These are phyloP conservation scores for Cystobasidium onofrii DNA, from an alignment of 768 basidiomycete species.

Conservation along the genomic window DNA sequence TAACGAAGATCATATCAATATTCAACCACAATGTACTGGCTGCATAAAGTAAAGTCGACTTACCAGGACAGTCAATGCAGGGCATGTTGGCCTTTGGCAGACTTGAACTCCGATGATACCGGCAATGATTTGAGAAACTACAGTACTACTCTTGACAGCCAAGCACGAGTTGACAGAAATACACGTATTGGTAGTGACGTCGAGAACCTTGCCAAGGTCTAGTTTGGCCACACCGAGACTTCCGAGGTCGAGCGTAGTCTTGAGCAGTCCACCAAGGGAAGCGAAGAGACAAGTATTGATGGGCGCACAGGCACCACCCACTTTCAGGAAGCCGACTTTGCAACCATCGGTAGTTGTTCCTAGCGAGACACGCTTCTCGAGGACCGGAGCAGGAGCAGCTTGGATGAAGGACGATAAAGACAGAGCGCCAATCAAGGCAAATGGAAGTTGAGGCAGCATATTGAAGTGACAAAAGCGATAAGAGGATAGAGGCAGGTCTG, in stretches of 20 bases:
- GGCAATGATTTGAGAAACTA: background rate
- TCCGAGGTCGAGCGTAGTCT: background rate
- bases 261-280: background rate
- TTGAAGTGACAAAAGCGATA: no score
- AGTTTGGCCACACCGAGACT: background rate
- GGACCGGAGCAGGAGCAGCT: no score
- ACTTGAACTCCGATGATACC: background rate
- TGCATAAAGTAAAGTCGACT: background rate
- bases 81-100: conserved; percentile 8
- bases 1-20: background rate
- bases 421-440: no score
- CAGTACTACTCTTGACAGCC: background rate
- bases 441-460: no score
- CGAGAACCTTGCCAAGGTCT: conserved; percentile 1
- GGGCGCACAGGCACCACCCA: no score
- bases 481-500: no score
- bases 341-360: background rate
- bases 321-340: background rate
- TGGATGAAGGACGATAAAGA: no score
- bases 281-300: conserved; percentile 18
- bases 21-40: background rate
- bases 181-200: conserved; percentile 9
- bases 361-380: background rate
- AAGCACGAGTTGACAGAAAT: conserved; percentile 4
- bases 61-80: conserved; percentile 1